These are phyloP conservation scores for Pinus tabuliformis DNA, from an alignment of 75 land plant genomes.

Conservation along the genomic window DNA sequence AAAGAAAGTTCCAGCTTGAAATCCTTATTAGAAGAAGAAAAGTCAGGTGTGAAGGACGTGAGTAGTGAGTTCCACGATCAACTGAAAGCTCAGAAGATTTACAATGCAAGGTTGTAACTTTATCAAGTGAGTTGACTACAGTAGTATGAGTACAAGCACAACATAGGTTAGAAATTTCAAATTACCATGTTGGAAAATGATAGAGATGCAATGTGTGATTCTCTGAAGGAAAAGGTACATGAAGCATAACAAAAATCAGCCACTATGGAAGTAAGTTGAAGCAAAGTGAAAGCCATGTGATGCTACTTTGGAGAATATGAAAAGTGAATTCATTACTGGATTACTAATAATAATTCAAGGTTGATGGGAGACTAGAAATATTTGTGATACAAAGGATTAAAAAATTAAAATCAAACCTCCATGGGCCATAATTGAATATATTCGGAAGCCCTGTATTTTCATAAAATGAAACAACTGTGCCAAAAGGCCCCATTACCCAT, in stretches of 20 bases:
- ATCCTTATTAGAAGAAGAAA: too few relatives aligned
- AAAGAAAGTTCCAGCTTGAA: too few relatives aligned
- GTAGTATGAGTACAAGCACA: too few relatives aligned
- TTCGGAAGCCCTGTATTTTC: slow-evolving; percentile 66
- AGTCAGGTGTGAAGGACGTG: too few relatives aligned
- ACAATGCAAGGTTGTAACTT: too few relatives aligned
- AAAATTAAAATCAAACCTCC: slow-evolving; percentile 38
- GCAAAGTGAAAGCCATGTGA: background rate
- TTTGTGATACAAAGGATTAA: background rate
- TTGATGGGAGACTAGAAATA: background rate
- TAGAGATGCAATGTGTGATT: too few relatives aligned
- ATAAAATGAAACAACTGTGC: slow-evolving; percentile 77
- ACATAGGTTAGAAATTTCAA: too few relatives aligned
- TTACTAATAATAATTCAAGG: background rate
- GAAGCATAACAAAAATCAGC: background rate
- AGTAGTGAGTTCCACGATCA: too few relatives aligned
- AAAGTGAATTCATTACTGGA: background rate
- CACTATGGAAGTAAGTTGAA: background rate
- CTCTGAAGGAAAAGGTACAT: too few relatives aligned
- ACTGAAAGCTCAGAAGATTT: too few relatives aligned
- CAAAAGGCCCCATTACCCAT: slow-evolving; percentile 79
- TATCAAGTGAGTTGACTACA: too few relatives aligned
- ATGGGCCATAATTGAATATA: slow-evolving; percentile 60
- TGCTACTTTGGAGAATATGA: background rate
- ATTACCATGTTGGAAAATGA: too few relatives aligned